These are phyloP conservation scores for Hirschioporus abietinus DNA, from an alignment of 768 basidiomycete genomes.

Conservation along the genomic window DNA sequence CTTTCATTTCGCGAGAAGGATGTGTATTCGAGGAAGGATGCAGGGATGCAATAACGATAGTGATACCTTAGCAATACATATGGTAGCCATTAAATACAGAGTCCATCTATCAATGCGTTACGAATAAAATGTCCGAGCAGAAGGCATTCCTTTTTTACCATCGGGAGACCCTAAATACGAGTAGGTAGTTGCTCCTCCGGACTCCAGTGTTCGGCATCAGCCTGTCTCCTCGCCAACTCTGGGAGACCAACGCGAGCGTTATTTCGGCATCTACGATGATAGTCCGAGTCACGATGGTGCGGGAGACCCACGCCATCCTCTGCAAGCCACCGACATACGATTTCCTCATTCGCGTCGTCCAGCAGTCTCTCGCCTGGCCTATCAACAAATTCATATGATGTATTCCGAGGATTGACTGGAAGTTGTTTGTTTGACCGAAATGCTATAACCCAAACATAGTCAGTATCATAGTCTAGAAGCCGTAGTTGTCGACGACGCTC, in stretches of 20 bases:
- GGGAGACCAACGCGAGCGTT: slow-evolving; percentile 3
- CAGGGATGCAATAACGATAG: not conserved
- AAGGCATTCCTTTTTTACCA: no score
- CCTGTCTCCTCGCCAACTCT: not conserved
- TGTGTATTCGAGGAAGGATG: not conserved
- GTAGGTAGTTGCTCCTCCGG: not conserved
- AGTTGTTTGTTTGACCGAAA: slow-evolving; percentile 3
- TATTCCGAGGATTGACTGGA: slow-evolving; percentile 3
- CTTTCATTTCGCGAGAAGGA: not conserved
- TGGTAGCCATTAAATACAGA: not conserved
- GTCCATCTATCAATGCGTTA: not conserved
- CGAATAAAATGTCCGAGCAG: no score
- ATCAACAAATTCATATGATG: not conserved
- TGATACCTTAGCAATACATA: not conserved
- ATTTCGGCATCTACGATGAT: not conserved
- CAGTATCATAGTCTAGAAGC: not conserved
- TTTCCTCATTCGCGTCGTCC: slow-evolving; percentile 4
- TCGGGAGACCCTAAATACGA: not conserved
- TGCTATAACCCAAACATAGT: not conserved
- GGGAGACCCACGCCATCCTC: not conserved
- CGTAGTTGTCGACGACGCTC: not conserved
- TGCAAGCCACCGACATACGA: not conserved
- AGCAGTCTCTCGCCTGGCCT: slow-evolving; percentile 2
- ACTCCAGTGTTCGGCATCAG: not conserved
- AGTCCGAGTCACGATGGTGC: slow-evolving; percentile 1